A percentile compares a stretch with the other conserved stretches of the same genome.
Evolutionary conservation across 1,284 basidiomycete species (phyloP).

Genomic region (Puccinia brachypodii): DNA sequence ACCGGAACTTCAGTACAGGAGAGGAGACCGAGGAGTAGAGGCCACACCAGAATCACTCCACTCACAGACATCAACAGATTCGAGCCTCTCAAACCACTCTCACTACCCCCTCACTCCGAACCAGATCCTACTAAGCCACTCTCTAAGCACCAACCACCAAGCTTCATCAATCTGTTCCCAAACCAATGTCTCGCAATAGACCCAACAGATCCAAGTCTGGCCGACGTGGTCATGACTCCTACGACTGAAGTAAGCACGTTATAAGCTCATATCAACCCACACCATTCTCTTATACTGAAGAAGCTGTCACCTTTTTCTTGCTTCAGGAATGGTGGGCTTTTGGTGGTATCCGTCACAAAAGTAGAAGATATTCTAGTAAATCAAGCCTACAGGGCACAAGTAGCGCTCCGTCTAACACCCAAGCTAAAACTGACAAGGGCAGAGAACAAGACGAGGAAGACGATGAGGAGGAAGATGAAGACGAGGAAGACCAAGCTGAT

Average conservation of each 20-base stretch:
- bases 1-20: background rate
- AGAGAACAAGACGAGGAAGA: background rate
- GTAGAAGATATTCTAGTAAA: constrained; percentile 8
- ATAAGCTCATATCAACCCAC: background rate
- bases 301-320: too few relatives aligned
- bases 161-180: constrained; percentile 15
- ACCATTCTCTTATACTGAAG: background rate
- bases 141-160: background rate
- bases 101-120: background rate
- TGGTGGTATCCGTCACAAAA: constrained; percentile 18
- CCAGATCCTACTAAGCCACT: background rate
- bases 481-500: constrained; percentile 22
- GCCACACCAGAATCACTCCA: constrained; percentile 9
- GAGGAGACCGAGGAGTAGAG: constrained; percentile 9
- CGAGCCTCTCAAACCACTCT: constrained; percentile 4
- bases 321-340: constrained; percentile 46
- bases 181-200: background rate
- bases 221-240: constrained; percentile 46
- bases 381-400: background rate
- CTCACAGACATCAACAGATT: constrained; percentile 29
- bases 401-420: background rate
- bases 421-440: background rate
- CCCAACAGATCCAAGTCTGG: background rate
- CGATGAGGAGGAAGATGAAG: constrained; percentile 3
- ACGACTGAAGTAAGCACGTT: constrained; percentile 36